A percentile compares a stretch with the other conserved stretches of the same genome.
Evolutionary conservation across 345 rosid genomes (phyloP).

Genomic region (Citrus mangshanensis): DNA sequence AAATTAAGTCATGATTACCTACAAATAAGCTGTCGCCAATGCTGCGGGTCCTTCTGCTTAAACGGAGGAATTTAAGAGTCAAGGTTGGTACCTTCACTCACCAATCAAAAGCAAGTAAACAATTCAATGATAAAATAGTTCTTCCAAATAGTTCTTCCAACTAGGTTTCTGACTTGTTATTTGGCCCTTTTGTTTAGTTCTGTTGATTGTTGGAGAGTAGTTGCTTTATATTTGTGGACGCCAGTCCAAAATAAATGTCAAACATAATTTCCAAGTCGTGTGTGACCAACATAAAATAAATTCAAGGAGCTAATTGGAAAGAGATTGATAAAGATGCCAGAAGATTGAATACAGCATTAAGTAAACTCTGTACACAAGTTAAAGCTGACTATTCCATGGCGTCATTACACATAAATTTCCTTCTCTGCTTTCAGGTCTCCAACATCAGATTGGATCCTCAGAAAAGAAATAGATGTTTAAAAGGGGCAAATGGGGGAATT

Average conservation of each 20-base stretch:
- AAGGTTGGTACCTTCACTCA: slow-evolving; percentile 24
- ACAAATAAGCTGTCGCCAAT: slow-evolving; percentile 20
- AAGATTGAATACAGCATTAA: not conserved
- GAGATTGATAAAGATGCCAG: not conserved
- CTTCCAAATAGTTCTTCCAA: slow-evolving; percentile 7
- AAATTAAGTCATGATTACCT: not conserved
- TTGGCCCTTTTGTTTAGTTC: not conserved
- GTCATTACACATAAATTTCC: not conserved
- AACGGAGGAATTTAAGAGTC: slow-evolving; percentile 18
- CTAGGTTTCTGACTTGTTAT: not conserved
- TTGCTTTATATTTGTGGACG: not conserved
- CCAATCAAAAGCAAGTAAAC: not conserved
- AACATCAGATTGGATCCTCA: slow-evolving; percentile 32
- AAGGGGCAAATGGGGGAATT: not conserved
- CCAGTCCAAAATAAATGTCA: slow-evolving; percentile 24
- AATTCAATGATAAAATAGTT: not conserved
- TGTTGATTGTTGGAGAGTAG: not conserved
- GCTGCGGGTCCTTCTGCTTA: slow-evolving; percentile 4
- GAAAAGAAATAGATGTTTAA: slow-evolving; percentile 8
- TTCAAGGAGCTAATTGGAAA: not conserved
- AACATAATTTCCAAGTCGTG: not conserved
- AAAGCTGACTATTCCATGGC: not conserved
- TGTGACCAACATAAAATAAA: not conserved
- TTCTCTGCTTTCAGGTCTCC: slow-evolving; percentile 24
- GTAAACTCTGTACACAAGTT: slow-evolving; percentile 15